Percentiles rank a stretch among this genome's conserved stretches.
phyloP scores from a whole-genome alignment of 2,329 filamentous ascomycete genomes.

The Hypoxylon sp. region DNA sequence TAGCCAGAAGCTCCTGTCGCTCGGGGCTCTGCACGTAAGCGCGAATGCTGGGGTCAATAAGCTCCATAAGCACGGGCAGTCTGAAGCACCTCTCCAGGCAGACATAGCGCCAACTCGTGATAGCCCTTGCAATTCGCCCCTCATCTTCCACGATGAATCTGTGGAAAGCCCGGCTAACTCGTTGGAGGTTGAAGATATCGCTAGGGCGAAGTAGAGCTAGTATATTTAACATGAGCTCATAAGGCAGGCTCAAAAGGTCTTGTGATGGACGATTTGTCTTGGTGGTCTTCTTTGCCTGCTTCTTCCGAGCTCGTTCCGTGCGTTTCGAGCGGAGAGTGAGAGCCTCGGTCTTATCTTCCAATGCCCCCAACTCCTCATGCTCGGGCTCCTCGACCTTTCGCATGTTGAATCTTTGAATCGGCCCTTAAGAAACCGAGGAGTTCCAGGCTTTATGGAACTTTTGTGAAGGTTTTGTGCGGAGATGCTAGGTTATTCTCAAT shows the following conservation, averaged over 20 bases:
- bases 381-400: slow-evolving; percentile 42
- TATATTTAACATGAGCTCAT: slow-evolving; percentile 67
- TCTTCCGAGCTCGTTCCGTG: slow-evolving; percentile 64
- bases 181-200: slow-evolving; percentile 64
- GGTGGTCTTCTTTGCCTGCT: slow-evolving; percentile 59
- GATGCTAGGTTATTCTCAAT: not conserved
- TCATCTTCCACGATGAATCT: slow-evolving; percentile 63
- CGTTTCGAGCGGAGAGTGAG: slow-evolving; percentile 67
- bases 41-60: slow-evolving; percentile 50
- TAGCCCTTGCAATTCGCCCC: slow-evolving; percentile 58
- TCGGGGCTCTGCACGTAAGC: slow-evolving; percentile 53
- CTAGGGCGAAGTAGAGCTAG: slow-evolving; percentile 63
- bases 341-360: slow-evolving; percentile 61
- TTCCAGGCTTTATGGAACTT: not conserved
- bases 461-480: not conserved
- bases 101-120: slow-evolving; percentile 64
- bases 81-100: slow-evolving; percentile 67
- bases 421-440: not conserved
- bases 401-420: slow-evolving; percentile 16
- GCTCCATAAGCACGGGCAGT: slow-evolving; percentile 62
- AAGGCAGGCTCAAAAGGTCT: slow-evolving; percentile 64
- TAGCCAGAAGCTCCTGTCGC: slow-evolving; percentile 60
- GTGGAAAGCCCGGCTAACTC: slow-evolving; percentile 60
- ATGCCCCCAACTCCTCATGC: slow-evolving; percentile 64
- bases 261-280: slow-evolving; percentile 53